Evolutionary conservation across 2,329 filamentous ascomycete genomes (phyloP).

Genomic region (Capronia epimyces): DNA sequence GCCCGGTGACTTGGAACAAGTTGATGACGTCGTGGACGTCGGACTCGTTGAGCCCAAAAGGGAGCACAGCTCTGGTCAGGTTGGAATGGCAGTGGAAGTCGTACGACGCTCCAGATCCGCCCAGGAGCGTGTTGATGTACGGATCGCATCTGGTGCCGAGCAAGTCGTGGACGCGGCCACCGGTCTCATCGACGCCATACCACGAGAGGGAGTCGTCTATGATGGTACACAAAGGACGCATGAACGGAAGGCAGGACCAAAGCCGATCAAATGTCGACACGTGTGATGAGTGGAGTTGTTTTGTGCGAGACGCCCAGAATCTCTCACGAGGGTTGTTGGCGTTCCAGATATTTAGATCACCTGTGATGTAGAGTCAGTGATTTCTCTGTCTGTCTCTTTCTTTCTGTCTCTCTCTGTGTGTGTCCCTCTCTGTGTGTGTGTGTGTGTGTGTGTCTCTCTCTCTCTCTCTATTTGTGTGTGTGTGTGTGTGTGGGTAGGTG

Average conservation of each 20-base stretch:
- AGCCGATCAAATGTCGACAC: slow-evolving; percentile 66
- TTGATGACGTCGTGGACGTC: slow-evolving; percentile 85
- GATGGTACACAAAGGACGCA: slow-evolving; percentile 69
- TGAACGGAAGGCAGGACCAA: slow-evolving; percentile 72
- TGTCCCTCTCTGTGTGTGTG: too few species aligned
- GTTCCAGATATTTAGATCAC: slow-evolving; percentile 80
- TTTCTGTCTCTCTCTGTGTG: too few species aligned
- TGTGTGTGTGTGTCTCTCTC: too few species aligned
- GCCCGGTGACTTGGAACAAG: slow-evolving; percentile 75
- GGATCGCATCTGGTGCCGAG: slow-evolving; percentile 79
- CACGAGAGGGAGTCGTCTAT: slow-evolving; percentile 54
- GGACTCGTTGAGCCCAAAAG: slow-evolving; percentile 62
- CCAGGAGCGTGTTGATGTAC: slow-evolving; percentile 71
- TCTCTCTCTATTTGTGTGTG: too few species aligned
- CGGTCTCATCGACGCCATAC: slow-evolving; percentile 58
- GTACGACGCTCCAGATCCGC: slow-evolving; percentile 55
- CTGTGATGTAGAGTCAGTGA: slow-evolving; percentile 32
- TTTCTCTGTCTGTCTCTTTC: too few species aligned
- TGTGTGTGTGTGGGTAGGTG: too few species aligned
- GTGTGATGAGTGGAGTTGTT: slow-evolving; percentile 72
- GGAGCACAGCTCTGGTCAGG: slow-evolving; percentile 64
- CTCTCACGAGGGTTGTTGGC: slow-evolving; percentile 68
- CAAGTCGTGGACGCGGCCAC: slow-evolving; percentile 68
- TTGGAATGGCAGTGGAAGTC: slow-evolving; percentile 84
- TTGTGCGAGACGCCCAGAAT: slow-evolving; percentile 75